Evolutionary conservation across 1,284 basidiomycete genomes (phyloP), one percentile per base, ranked within the genome.

Genomic region (Tremellales sp.): DNA sequence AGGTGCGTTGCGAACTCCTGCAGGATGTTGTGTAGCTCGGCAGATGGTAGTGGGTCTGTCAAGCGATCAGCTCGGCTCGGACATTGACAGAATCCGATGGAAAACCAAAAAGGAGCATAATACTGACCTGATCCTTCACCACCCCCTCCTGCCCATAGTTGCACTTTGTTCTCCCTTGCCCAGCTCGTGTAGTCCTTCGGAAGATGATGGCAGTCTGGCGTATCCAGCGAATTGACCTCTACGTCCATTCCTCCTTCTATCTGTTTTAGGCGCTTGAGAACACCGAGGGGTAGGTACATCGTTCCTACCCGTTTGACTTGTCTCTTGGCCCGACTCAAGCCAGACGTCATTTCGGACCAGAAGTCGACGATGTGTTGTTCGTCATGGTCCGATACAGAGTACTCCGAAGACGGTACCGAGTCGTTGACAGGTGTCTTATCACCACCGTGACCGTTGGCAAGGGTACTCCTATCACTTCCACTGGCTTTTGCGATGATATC

Each of bases 121-220:
- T 22, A 64, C 67, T 51, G 43, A 72, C 72, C 67, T 36, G 64
- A 62, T 1, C 73, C 69, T 43, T 68, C 65, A 4, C 70, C 68
- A 4, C 67, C 67, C 1, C 70, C 70, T 8, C 72, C 69, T 3
- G 73, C 72, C 73, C 73, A 75, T 1, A 75, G 52, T 42, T 69
- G 58, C 5, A 75, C 62, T 7, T 60, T 62, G 13, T 60, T 52
- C 29, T 57, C 53, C 43, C 50, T 61, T 0, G 73, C 73, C 42
- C 61, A 75, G 3, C 42, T 47, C 11, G 62, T 58, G 43, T 68
- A 67, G 13, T 70, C 68, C 22, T 60, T 52, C 1, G 72, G 68
- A 26, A 75, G 45, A 44, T 61, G 62, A 54, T 70, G 67, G 53
- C 72, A 73, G 54, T 75, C 73, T 11, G 70, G 67, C 19, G 71